Conservation (phyloP, 352 stramenopile species). For the Phytophthora brassicae region DNA sequence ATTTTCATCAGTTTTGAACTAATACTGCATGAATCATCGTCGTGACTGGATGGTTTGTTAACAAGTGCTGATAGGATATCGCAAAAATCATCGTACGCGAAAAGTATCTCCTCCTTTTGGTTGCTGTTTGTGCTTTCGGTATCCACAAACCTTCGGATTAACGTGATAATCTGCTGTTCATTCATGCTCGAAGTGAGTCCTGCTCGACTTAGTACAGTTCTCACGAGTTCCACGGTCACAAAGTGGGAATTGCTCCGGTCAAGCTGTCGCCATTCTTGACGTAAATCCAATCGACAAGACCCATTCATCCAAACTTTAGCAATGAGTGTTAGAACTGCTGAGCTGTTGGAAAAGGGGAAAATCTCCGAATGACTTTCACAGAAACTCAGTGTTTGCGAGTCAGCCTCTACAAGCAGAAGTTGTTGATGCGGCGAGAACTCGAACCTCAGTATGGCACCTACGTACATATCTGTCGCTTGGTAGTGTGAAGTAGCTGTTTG, state of each 20-base stretch:
- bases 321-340: constrained; percentile 33
- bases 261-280: constrained; percentile 40
- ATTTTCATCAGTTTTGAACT: constrained; percentile 39
- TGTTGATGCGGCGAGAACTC: constrained; percentile 70
- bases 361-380: constrained; percentile 71
- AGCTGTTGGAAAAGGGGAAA: constrained; percentile 64
- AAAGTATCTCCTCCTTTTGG: constrained; percentile 15
- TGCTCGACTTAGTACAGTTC: constrained; percentile 22
- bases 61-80: constrained; percentile 45
- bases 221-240: constrained; percentile 31
- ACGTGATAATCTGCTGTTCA: constrained; percentile 64
- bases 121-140: constrained; percentile 8
- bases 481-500: constrained; percentile 34
- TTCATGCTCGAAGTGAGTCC: constrained; percentile 38
- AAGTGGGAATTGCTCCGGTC: constrained; percentile 21
- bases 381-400: constrained; percentile 74
- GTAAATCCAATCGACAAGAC: constrained; percentile 26
- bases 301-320: constrained; percentile 24
- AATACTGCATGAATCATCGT: constrained; percentile 11
- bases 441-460: constrained; percentile 69
- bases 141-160: constrained; percentile 46
- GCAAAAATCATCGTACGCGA: constrained; percentile 67
- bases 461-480: constrained; percentile 60
- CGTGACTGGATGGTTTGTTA: constrained; percentile 3
- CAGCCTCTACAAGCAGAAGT: constrained; percentile 73